Evolutionary conservation across 306 rosid species (phyloP), one percentile per base, ranked within the genome.

Genomic region (Citrullus mucosospermus): DNA sequence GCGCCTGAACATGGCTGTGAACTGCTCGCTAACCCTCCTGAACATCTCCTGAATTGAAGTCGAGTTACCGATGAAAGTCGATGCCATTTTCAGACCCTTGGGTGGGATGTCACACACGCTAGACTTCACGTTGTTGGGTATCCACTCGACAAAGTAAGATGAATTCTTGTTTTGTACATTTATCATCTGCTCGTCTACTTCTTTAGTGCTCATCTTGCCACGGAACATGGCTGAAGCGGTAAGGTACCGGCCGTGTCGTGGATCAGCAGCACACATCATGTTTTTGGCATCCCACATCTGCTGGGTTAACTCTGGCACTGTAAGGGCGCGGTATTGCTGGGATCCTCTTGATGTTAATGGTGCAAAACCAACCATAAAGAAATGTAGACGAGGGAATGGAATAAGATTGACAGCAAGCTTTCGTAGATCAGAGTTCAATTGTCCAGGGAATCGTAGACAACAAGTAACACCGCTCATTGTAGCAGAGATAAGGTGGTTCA

Each of bases 351-450:
- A 85, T 43, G 97, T 92, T 77, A 92, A 85, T 39, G 95, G 95
- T 48, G 97, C 97, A 86, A 92, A 92, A 55, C 97, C 97, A 75
- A 92, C 97, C 97, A 92, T 92, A 41, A 92, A 92, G 93, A 92
- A 92, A 60, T 88, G 97, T 74, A 90, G 89, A 68, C 97, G 91
- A 15, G 95, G 97, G 93, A 92, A 92, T 32, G 97, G 97, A 74
- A 92, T 90, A 36, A 92, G 93, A 85, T 92, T 92, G 44, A 88
- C 93, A 0, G 97, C 97, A 60, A 92, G 97, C 85, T 92, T 87
- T 54, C 88, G 82, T n/a, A 87, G 88, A 79, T 87, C 90, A 62
- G 89, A 86, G 84, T 92, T 92, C 81, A 92, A 88, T 82, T 92
- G 97, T 80, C 97, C 97, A 63, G 97, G 97, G 86, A 92, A 92